A percentile compares a stretch with the other conserved stretches of the same genome.
Conservation (phyloP, 2,329 filamentous ascomycete genomes). For the Diplodia seriata region DNA sequence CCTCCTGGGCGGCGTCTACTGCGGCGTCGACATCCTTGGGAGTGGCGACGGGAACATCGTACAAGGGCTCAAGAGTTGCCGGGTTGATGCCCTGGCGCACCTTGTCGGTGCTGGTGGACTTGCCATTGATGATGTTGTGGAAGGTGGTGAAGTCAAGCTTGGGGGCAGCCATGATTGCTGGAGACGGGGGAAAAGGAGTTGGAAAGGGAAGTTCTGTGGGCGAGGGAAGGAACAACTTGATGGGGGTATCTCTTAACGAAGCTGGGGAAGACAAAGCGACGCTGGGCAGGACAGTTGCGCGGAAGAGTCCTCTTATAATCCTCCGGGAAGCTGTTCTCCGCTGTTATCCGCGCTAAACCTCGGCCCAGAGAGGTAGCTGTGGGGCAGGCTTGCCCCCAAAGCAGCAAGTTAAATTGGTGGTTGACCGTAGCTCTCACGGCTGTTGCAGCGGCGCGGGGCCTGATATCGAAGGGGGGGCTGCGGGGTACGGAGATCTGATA, state of each 20-base stretch:
- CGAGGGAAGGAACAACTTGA: not conserved
- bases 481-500: slow-evolving; percentile 28
- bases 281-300: not conserved
- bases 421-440: not conserved
- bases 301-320: not conserved
- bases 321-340: not conserved
- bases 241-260: slow-evolving; percentile 6
- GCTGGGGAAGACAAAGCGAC: not conserved
- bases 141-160: slow-evolving; percentile 32
- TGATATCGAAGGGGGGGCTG: slow-evolving; percentile 7
- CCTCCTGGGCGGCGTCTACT: slow-evolving; percentile 53
- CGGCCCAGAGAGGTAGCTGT: slow-evolving; percentile 17
- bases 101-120: slow-evolving; percentile 49
- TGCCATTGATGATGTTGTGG: slow-evolving; percentile 58
- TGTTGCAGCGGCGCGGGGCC: slow-evolving; percentile 22
- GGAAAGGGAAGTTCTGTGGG: no score
- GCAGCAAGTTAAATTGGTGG: slow-evolving; percentile 7
- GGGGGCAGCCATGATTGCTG: slow-evolving; percentile 20
- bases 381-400: slow-evolving; percentile 4
- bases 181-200: no score
- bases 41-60: slow-evolving; percentile 57
- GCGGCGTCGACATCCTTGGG: slow-evolving; percentile 57
- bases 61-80: slow-evolving; percentile 55
- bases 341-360: not conserved
- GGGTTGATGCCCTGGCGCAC: slow-evolving; percentile 59